These are phyloP conservation scores for Asclepias syriaca DNA, from an alignment of 257 asterid genomes.

Conservation along the genomic window DNA sequence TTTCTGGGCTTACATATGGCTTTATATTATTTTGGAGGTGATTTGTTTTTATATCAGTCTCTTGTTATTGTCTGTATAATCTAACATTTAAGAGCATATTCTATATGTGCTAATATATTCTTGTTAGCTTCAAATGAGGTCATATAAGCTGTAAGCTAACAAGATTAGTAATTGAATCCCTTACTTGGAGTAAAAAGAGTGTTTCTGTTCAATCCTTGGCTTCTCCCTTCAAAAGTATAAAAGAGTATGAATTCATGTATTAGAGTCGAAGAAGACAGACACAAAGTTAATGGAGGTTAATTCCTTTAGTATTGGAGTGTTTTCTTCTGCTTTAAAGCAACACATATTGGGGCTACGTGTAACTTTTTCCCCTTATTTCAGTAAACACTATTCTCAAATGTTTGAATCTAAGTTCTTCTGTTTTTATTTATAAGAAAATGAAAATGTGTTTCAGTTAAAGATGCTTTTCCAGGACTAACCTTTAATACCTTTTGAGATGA, in stretches of 20 bases:
- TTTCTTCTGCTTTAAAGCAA: neutral
- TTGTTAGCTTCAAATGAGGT: neutral
- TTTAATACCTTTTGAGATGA: neutral
- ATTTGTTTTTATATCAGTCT: conserved; percentile 8
- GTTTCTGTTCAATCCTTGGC: neutral
- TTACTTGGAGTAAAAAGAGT: neutral
- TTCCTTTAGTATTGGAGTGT: neutral
- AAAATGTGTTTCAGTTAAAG: neutral
- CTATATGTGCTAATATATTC: neutral
- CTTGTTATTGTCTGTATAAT: neutral
- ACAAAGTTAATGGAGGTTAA: neutral
- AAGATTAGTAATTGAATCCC: neutral
- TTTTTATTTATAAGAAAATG: neutral
- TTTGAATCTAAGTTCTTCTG: neutral
- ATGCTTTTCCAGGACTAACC: neutral
- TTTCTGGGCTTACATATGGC: conserved; percentile 98
- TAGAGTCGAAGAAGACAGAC: neutral
- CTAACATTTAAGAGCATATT: neutral
- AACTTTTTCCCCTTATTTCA: neutral
- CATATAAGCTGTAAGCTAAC: neutral
- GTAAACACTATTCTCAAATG: neutral
- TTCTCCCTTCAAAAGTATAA: neutral
- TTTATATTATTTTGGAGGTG: conserved; percentile 87
- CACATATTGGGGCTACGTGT: neutral
- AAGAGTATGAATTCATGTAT: too few species aligned